Percentiles rank a stretch among this genome's conserved stretches.
Conservation (phyloP, 345 rosid genomes). For the Brassica nigra region DNA sequence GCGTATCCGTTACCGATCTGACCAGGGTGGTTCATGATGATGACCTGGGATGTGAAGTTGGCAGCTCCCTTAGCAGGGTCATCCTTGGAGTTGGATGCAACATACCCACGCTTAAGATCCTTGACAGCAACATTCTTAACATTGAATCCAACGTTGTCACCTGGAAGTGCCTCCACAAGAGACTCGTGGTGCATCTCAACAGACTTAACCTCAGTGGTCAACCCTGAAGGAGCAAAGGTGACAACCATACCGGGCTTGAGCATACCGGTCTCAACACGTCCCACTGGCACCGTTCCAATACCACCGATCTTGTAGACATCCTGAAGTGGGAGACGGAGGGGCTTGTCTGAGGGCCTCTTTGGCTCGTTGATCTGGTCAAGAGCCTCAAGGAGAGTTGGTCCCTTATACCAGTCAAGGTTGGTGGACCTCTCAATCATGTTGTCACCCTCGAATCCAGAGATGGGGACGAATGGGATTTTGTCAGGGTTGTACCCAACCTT, state of each 20-base stretch:
- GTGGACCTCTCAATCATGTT: conserved; percentile 21
- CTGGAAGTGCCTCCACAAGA: conserved; percentile 10
- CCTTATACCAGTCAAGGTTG: conserved; percentile 21
- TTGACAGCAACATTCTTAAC: conserved; percentile 16
- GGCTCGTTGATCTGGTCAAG: conserved; percentile 25
- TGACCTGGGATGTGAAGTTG: conserved; percentile 15
- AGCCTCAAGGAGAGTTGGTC: conserved; percentile 17
- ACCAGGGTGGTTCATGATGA: conserved; percentile 19
- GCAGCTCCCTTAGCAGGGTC: conserved; percentile 17
- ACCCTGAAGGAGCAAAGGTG: conserved; percentile 8
- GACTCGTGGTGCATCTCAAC: conserved; percentile 23
- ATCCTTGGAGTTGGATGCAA: conserved; percentile 18
- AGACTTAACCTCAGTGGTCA: conserved; percentile 16
- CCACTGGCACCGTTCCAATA: conserved; percentile 23
- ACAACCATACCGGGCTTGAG: conserved; percentile 17
- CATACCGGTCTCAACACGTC: conserved; percentile 14
- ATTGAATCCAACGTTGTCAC: conserved; percentile 8
- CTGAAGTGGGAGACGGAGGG: conserved; percentile 17
- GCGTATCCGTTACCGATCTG: conserved; percentile 16
- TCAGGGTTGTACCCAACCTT: conserved; percentile 13
- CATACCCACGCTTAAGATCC: conserved; percentile 17
- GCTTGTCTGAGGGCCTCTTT: conserved; percentile 13
- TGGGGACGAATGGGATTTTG: conserved; percentile 15
- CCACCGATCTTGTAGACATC: conserved; percentile 20
- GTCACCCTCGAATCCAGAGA: conserved; percentile 14